Evolutionary conservation across 2,329 filamentous ascomycete genomes (phyloP).

Genomic region (Chaetomium sp.): DNA sequence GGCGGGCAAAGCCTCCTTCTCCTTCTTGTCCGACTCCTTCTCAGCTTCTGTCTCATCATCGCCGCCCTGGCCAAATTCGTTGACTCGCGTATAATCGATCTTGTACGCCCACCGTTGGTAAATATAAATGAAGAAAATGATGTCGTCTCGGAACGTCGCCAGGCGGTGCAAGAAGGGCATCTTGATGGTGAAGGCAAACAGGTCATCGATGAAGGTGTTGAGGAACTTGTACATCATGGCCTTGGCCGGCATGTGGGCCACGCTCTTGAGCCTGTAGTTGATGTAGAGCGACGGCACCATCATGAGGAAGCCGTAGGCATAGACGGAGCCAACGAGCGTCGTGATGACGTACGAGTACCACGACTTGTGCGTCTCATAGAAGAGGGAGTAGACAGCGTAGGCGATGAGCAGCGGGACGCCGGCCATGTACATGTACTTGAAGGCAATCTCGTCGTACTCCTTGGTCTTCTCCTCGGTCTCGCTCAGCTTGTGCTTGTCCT

Average conservation of each 20-base stretch:
- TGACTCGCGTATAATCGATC: conserved; percentile 87
- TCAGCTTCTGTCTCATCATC: conserved; percentile 63
- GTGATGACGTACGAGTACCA: conserved; percentile 98
- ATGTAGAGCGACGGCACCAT: conserved; percentile 98
- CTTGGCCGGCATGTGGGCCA: conserved; percentile 95
- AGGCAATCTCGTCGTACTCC: conserved; percentile 96
- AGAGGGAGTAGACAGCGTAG: conserved; percentile 86
- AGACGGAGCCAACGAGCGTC: conserved; percentile 92
- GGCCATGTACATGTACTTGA: conserved; percentile 92
- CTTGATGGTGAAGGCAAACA: conserved; percentile 99
- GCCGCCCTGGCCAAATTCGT: conserved; percentile 98
- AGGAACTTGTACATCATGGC: conserved; percentile 98
- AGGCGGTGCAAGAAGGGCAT: conserved; percentile 94
- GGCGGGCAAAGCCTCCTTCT: conserved; percentile 42
- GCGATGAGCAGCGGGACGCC: conserved; percentile 86
- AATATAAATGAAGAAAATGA: conserved; percentile 97
- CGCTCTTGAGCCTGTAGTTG: conserved; percentile 95
- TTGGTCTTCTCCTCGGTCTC: conserved; percentile 98
- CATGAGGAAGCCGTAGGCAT: conserved; percentile 98
- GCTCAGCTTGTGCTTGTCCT: conserved; percentile 94
- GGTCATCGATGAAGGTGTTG: conserved; percentile 98
- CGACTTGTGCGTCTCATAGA: conserved; percentile 94
- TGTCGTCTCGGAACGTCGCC: conserved; percentile 88
- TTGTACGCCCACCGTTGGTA: conserved; percentile 95
- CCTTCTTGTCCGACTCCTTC: conserved; percentile 43